These are phyloP conservation scores for Saturnispora sekii DNA, from an alignment of 805 yeast genomes.

Conservation along the genomic window DNA sequence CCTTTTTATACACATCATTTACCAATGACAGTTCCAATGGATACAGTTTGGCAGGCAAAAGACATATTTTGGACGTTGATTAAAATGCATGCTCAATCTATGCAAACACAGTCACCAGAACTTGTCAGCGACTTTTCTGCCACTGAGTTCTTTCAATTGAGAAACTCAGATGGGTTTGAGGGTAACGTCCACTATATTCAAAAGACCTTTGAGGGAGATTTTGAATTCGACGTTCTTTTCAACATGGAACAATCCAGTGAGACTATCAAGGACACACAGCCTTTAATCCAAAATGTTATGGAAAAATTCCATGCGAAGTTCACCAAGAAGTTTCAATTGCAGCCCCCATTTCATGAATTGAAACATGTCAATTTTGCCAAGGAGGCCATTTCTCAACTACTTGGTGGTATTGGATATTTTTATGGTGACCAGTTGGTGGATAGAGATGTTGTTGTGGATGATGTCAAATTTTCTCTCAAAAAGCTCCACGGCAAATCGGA, in stretches of 20 bases:
- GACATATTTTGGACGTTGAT: constrained; percentile 64
- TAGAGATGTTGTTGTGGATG: constrained; percentile 55
- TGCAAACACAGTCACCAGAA: constrained; percentile 12
- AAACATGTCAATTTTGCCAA: constrained; percentile 53
- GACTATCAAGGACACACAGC: constrained; percentile 27
- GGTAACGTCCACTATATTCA: constrained; percentile 81
- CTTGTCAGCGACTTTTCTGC: constrained; percentile 29
- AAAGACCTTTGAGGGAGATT: constrained; percentile 60
- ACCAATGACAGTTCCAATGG: constrained; percentile 56
- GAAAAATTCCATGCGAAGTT: constrained; percentile 45
- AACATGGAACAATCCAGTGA: constrained; percentile 37
- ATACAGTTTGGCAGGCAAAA: constrained; percentile 64
- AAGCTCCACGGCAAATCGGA: constrained; percentile 45
- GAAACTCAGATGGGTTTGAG: constrained; percentile 47
- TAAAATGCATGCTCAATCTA: constrained; percentile 54
- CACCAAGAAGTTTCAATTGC: constrained; percentile 36
- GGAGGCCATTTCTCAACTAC: constrained; percentile 68
- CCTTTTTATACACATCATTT: constrained; percentile 55
- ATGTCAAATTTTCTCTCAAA: constrained; percentile 53
- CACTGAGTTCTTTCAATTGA: constrained; percentile 41
- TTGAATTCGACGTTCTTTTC: constrained; percentile 65
- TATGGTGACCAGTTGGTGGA: constrained; percentile 80
- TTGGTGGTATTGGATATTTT: constrained; percentile 87
- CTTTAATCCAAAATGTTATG: constrained; percentile 26
- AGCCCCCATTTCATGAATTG: constrained; percentile 41